These are phyloP conservation scores for Penicillium waksmanii DNA, from an alignment of 495 filamentous ascomycete species.

Conservation along the genomic window DNA sequence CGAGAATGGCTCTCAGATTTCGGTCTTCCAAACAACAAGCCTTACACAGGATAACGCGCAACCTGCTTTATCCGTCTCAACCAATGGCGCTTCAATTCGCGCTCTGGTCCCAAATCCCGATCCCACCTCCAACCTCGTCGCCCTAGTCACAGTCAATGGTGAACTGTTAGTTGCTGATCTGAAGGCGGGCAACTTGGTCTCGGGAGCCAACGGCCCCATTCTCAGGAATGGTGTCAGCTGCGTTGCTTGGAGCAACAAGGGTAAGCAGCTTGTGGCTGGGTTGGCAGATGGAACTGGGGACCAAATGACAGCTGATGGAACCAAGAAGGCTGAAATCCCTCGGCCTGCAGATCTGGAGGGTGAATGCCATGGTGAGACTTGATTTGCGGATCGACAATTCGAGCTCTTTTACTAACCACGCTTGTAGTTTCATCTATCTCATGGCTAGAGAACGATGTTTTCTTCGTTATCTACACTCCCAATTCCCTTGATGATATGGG, in stretches of 20 bases:
- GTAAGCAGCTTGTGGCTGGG: constrained; percentile 91
- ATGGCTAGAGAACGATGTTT: constrained; percentile 89
- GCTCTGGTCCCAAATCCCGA: constrained; percentile 81
- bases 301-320: constrained; percentile 83
- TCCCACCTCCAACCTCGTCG: constrained; percentile 62
- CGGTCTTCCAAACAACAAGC: constrained; percentile 73
- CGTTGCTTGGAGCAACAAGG: constrained; percentile 87
- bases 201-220: constrained; percentile 64
- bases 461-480: constrained; percentile 76
- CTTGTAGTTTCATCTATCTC: constrained; percentile 75
- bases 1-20: constrained; percentile 79
- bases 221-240: constrained; percentile 78
- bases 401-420: constrained; percentile 17
- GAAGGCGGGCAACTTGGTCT: constrained; percentile 61
- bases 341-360: constrained; percentile 68
- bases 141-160: constrained; percentile 77
- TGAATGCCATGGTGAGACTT: constrained; percentile 65
- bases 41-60: constrained; percentile 69
- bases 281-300: constrained; percentile 77
- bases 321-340: constrained; percentile 75
- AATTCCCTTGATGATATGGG: constrained; percentile 55
- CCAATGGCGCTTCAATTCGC: constrained; percentile 73
- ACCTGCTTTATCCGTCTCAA: constrained; percentile 71
- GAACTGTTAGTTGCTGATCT: constrained; percentile 84
- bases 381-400: background rate